phyloP scores from a whole-genome alignment of 73 alveolate species.

The Breviolum minutum region DNA sequence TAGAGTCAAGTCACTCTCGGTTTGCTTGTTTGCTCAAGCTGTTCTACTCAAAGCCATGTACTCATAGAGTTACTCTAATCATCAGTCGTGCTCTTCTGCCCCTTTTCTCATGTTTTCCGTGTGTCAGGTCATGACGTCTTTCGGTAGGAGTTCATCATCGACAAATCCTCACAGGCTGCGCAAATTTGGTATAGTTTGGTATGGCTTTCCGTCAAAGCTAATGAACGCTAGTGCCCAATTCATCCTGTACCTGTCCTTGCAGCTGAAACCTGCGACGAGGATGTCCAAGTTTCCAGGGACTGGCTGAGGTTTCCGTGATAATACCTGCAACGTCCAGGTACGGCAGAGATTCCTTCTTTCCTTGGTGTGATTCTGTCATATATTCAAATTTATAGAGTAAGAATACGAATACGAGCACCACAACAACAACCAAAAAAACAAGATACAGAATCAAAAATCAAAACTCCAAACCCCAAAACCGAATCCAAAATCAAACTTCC shows the following conservation, averaged over 20 bases:
- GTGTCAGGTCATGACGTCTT: neutral
- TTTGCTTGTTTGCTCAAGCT: neutral
- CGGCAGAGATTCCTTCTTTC: too few relatives aligned
- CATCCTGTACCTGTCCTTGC: constrained; percentile 26
- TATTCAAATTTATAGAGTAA: too few relatives aligned
- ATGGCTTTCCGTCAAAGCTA: neutral
- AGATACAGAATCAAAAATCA: too few relatives aligned
- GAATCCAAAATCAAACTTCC: too few relatives aligned
- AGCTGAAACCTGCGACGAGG: constrained; percentile 93
- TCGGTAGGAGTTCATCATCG: constrained; percentile 66
- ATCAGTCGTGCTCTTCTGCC: neutral
- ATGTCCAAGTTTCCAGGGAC: constrained; percentile 68
- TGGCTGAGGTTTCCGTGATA: constrained; percentile 66
- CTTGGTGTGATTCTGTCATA: too few relatives aligned
- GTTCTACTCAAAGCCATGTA: too few relatives aligned
- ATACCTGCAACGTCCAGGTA: neutral
- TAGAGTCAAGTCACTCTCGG: neutral
- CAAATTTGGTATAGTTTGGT: neutral
- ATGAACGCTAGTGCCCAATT: neutral
- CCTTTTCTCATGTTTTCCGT: neutral
- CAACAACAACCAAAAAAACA: too few relatives aligned
- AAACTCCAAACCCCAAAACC: too few relatives aligned
- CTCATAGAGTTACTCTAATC: neutral
- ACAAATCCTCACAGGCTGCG: constrained; percentile 13
- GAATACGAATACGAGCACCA: too few relatives aligned